Evolutionary conservation across 164 flowering plant species (phyloP).

Genomic region (Cinnamomum chago): DNA sequence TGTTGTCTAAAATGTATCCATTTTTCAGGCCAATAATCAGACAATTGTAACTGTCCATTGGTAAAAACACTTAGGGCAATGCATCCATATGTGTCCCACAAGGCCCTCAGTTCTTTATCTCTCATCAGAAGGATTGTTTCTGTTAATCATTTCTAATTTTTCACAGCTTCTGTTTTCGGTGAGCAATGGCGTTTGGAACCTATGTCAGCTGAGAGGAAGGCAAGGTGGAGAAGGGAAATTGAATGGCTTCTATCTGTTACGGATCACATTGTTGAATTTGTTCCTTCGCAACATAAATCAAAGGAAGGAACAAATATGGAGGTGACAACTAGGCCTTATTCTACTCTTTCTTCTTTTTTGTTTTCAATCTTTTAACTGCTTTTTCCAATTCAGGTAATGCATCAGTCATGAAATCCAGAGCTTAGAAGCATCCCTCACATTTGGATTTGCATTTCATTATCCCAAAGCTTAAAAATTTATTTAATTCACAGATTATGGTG

Average conservation of each 20-base stretch:
- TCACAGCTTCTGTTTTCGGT: slow-evolving; percentile 83
- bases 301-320: slow-evolving; percentile 69
- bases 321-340: slow-evolving; percentile 26
- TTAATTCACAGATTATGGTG: slow-evolving; percentile 60
- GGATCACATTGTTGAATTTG: slow-evolving; percentile 89
- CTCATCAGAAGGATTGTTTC: background rate
- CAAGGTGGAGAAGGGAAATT: slow-evolving; percentile 81
- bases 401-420: background rate
- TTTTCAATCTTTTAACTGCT: background rate
- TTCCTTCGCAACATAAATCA: slow-evolving; percentile 70
- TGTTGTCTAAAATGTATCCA: too few relatives aligned
- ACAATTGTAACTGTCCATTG: too few relatives aligned
- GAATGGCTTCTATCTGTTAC: slow-evolving; percentile 90
- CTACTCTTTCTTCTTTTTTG: background rate
- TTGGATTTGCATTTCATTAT: background rate
- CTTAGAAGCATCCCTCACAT: background rate
- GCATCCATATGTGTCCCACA: too few relatives aligned
- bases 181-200: slow-evolving; percentile 76
- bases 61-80: too few relatives aligned
- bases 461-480: background rate
- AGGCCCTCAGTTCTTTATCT: too few relatives aligned
- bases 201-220: slow-evolving; percentile 62
- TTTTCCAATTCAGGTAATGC: background rate
- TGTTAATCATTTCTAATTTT: background rate
- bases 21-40: too few relatives aligned